Conservation (phyloP, 2,329 filamentous ascomycete genomes). For the Aureobasidium sp. region DNA sequence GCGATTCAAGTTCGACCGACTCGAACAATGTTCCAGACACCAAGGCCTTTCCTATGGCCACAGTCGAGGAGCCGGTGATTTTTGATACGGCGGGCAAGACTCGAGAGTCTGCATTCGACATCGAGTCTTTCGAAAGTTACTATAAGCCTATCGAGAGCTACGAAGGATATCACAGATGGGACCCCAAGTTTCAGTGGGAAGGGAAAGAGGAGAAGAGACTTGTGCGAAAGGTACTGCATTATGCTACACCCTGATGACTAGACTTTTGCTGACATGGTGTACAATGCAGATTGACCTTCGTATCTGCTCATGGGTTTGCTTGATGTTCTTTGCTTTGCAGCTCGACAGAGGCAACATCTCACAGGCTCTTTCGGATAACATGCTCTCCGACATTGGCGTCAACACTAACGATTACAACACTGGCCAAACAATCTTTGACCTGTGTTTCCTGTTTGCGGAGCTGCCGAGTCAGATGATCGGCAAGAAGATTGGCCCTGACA, state of each 20-base stretch:
- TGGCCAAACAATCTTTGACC: conserved; percentile 38
- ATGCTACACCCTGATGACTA: background rate
- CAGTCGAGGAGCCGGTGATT: conserved; percentile 19
- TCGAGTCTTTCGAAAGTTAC: conserved; percentile 30
- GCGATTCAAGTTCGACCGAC: conserved; percentile 2
- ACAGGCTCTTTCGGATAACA: conserved; percentile 52
- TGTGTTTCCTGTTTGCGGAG: conserved; percentile 35
- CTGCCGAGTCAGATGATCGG: conserved; percentile 30
- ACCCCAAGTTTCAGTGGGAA: conserved; percentile 52
- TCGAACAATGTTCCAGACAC: conserved; percentile 9
- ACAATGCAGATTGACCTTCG: conserved; percentile 41
- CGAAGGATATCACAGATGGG: conserved; percentile 54
- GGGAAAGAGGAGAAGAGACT: conserved; percentile 50
- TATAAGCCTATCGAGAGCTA: conserved; percentile 51
- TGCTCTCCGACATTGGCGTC: conserved; percentile 49
- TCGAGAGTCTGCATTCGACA: conserved; percentile 28
- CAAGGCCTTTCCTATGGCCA: conserved; percentile 20
- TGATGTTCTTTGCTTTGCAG: conserved; percentile 50
- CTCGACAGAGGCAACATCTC: conserved; percentile 50
- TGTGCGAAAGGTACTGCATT: conserved; percentile 43
- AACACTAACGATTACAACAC: conserved; percentile 41
- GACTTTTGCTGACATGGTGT: conserved; percentile 29
- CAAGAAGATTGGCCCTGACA: conserved; percentile 23
- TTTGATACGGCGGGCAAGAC: conserved; percentile 23
- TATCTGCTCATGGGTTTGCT: conserved; percentile 46